Base-by-base conservation (phyloP, 768 basidiomycete genomes). In the Lactifluus piperatus region DNA sequence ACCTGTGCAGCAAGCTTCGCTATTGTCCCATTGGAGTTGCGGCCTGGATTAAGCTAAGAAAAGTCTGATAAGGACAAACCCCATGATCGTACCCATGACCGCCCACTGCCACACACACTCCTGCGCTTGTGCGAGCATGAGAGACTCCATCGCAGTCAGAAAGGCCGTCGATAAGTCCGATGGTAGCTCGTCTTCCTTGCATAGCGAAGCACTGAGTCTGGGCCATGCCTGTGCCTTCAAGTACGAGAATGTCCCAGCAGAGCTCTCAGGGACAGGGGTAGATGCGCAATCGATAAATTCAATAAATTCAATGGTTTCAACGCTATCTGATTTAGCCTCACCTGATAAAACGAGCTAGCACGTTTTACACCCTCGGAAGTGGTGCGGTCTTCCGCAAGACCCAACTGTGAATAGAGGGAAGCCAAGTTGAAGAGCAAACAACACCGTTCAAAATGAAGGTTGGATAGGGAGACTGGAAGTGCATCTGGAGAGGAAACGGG, bases 41-140 rank as follows among this genome's bases (percentile, higher is more conserved):
- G 64, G n/a, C 54, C 57, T 64, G 20, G 24, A 43, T 13, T 39
- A 37, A 37, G 45, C 49, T 54, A 30, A 45, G 20, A 6, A 9
- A 10, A 22, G 20, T 36, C 24, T 14, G 53, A 56, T 50, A 58
- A 43, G 62, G 32, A 44, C 22, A 29, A 22, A 44, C 18, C 41
- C 8, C 45, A 16, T 50, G 49, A 53, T 52, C 58, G 65, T 65
- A 91, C 93, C 89, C 58, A 90, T 72, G 68, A 87, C 85, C 16
- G 94, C 94, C 64, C 87, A 81, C 69, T 95, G 94, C 94, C 94
- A 98, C 43, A 85, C 91, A 68, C 91, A 95, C 73, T 99, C 97
- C 65, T 98, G 95, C 1, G 94, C 94, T 71, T 97, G 92, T 0
- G 93, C 93, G 5, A 94, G 78, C 82, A 92, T 86, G 56, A 97